These are phyloP conservation scores for Artemisia argyi DNA, from an alignment of 129 eudicot species.

Conservation along the genomic window DNA sequence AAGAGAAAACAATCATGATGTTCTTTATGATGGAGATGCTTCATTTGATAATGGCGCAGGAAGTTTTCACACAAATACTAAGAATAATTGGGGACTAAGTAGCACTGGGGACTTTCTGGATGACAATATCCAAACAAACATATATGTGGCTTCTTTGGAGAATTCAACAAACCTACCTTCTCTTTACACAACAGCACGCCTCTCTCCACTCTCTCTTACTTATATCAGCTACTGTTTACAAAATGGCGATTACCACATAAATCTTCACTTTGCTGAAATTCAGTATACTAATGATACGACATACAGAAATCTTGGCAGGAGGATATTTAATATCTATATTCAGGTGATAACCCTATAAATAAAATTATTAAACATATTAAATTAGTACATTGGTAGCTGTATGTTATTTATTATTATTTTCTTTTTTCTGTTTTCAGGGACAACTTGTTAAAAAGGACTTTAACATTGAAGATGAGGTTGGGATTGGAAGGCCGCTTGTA, in stretches of 20 bases:
- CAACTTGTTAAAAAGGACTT: slow-evolving; percentile 53
- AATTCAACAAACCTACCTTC: slow-evolving; percentile 40
- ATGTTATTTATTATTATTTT: neutral
- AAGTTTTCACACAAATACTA: slow-evolving; percentile 37
- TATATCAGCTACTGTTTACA: slow-evolving; percentile 60
- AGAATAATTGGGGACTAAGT: slow-evolving; percentile 74
- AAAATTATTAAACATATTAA: neutral
- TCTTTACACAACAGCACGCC: slow-evolving; percentile 65
- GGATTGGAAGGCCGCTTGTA: slow-evolving; percentile 43
- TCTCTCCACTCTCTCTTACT: slow-evolving; percentile 64
- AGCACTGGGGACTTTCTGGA: slow-evolving; percentile 85
- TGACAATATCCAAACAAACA: slow-evolving; percentile 58
- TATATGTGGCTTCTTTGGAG: slow-evolving; percentile 32
- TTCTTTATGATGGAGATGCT: slow-evolving; percentile 74
- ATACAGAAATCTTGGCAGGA: slow-evolving; percentile 63
- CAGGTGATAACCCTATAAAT: slow-evolving; percentile 45
- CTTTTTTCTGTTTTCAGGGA: slow-evolving; percentile 44
- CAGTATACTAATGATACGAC: slow-evolving; percentile 48
- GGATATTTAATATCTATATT: slow-evolving; percentile 74
- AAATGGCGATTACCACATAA: slow-evolving; percentile 61
- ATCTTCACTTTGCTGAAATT: slow-evolving; percentile 82
- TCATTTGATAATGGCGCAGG: slow-evolving; percentile 55
- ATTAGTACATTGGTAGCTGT: slow-evolving; percentile 1
- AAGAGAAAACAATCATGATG: slow-evolving; percentile 37
- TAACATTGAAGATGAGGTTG: slow-evolving; percentile 66